A percentile compares a stretch with the other conserved stretches of the same genome.
Evolutionary conservation across 2,329 filamentous ascomycete species (phyloP).

Genomic region (Trichoderma sp.): DNA sequence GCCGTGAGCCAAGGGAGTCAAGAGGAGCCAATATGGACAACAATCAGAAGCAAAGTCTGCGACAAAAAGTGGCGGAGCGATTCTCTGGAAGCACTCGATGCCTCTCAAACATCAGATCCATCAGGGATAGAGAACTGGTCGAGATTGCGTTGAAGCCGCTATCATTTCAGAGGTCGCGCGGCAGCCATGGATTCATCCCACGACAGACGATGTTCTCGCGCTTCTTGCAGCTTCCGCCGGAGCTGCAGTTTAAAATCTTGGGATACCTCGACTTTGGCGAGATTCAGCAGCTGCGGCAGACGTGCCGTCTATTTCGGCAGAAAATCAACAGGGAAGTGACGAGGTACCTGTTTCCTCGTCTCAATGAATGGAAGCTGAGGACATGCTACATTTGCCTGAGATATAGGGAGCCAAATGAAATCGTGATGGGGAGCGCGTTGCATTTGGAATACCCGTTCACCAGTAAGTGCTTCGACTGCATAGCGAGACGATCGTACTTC

Average conservation of each 20-base stretch:
- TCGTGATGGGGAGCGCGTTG: slow-evolving; percentile 33
- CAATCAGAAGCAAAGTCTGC: not conserved
- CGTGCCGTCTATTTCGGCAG: slow-evolving; percentile 37
- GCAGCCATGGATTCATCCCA: not conserved
- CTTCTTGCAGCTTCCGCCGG: slow-evolving; percentile 39
- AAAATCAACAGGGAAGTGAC: slow-evolving; percentile 37
- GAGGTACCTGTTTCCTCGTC: slow-evolving; percentile 36
- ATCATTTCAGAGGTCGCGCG: not conserved
- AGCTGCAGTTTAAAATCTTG: slow-evolving; percentile 43
- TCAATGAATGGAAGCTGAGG: slow-evolving; percentile 32
- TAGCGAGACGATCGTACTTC: slow-evolving; percentile 35
- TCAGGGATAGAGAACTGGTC: not conserved
- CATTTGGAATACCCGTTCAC: slow-evolving; percentile 38
- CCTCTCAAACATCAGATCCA: not conserved
- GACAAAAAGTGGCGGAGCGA: not conserved
- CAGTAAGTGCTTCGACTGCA: slow-evolving; percentile 41
- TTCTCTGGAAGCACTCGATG: not conserved
- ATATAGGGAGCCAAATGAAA: slow-evolving; percentile 32
- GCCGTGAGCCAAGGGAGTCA: not conserved
- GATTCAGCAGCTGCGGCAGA: slow-evolving; percentile 41
- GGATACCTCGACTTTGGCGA: slow-evolving; percentile 42
- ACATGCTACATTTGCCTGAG: slow-evolving; percentile 42
- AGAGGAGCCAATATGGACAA: not conserved
- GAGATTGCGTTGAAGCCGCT: not conserved
- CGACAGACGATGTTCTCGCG: not conserved